Evolutionary conservation across 2,329 filamentous ascomycete species (phyloP).

Genomic region (Talaromyces albobiverticillius): DNA sequence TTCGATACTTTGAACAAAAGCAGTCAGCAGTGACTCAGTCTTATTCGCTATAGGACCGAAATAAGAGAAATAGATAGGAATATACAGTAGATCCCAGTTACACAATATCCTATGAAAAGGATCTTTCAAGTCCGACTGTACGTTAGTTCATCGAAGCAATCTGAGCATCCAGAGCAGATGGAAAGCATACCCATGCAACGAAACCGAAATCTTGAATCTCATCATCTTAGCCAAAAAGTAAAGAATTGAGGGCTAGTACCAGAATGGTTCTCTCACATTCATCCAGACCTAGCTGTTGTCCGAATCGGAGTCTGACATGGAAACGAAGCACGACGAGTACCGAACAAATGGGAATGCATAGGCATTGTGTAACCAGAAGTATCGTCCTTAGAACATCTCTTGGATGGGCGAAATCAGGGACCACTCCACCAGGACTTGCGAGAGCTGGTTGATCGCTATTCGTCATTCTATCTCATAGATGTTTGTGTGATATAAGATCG

Average conservation of each 20-base stretch:
- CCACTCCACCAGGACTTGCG: conserved; percentile 18
- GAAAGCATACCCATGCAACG: conserved; percentile 22
- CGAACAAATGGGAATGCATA: conserved; percentile 34
- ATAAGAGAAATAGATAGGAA: conserved; percentile 19
- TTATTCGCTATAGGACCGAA: too few species aligned
- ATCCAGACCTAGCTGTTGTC: conserved; percentile 29
- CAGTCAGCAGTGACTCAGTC: conserved; percentile 18
- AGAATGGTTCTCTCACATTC: conserved; percentile 36
- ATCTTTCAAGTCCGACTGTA: conserved; percentile 16
- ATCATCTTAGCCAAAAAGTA: too few species aligned
- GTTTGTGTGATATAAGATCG: too few species aligned
- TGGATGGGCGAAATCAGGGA: conserved; percentile 21
- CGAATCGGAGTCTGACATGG: conserved; percentile 29
- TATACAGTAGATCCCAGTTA: conserved; percentile 34
- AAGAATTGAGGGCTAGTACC: too few species aligned
- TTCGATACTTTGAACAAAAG: conserved; percentile 28
- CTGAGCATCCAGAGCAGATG: too few species aligned
- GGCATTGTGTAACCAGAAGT: conserved; percentile 34
- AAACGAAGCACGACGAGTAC: conserved; percentile 31
- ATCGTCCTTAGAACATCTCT: conserved; percentile 28
- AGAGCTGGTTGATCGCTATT: conserved; percentile 5
- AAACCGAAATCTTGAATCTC: conserved; percentile 14
- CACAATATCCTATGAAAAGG: conserved; percentile 17
- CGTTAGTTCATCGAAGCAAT: too few species aligned
- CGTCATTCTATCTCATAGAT: too few species aligned